Percentiles rank a stretch among this genome's conserved stretches.
These are phyloP conservation scores for Phytophthora sp. DNA, from an alignment of 352 stramenopile species.

Conservation along the genomic window DNA sequence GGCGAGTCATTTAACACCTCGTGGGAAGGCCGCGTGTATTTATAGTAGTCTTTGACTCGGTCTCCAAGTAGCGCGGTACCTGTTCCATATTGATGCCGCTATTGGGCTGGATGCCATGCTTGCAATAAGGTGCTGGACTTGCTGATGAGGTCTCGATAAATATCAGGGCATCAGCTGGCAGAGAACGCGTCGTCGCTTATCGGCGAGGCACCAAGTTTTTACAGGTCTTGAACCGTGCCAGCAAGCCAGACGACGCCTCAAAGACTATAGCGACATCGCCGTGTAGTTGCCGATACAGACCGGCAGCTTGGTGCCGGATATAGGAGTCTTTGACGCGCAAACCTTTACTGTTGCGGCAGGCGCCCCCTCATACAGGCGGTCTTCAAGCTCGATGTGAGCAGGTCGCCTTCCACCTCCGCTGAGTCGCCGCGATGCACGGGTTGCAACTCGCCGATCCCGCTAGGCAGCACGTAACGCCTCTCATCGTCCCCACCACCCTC, in stretches of 20 bases:
- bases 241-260: conserved; percentile 9
- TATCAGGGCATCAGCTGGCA: not conserved
- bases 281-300: not conserved
- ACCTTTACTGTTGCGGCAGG: conserved; percentile 1
- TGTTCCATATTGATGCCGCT: not conserved
- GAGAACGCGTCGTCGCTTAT: not conserved
- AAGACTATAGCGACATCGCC: not conserved
- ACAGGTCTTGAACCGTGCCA: not conserved
- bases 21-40: too few relatives aligned
- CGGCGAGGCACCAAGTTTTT: conserved; percentile 5
- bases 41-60: too few relatives aligned
- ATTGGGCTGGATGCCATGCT: not conserved
- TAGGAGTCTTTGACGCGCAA: conserved; percentile 10
- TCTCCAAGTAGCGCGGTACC: too few relatives aligned
- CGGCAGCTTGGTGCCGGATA: not conserved
- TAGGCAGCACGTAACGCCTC: not conserved
- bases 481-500: not conserved
- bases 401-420: not conserved
- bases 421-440: too few relatives aligned
- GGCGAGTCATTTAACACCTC: too few relatives aligned
- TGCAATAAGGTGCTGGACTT: conserved; percentile 4
- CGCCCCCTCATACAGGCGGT: conserved; percentile 1
- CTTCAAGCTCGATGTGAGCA: not conserved
- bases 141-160: conserved; percentile 12
- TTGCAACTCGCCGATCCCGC: not conserved